Conservation (phyloP, 2,329 filamentous ascomycete species). For the Arthrobotrys musiformis region DNA sequence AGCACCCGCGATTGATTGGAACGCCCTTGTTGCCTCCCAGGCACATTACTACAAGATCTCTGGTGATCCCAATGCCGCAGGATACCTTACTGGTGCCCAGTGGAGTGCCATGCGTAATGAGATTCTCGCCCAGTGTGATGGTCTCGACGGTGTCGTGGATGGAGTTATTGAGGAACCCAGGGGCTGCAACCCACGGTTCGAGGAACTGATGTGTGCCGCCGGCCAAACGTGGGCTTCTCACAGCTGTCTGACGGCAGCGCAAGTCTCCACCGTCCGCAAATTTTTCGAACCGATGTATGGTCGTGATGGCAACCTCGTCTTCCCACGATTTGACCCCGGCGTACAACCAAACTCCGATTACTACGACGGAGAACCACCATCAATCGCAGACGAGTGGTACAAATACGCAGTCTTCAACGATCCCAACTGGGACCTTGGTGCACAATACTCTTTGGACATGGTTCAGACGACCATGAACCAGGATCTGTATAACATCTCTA, state of each 20-base stretch:
- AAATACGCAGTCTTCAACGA: constrained; percentile 65
- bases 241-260: constrained; percentile 60
- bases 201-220: constrained; percentile 60
- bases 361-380: neutral
- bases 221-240: constrained; percentile 16
- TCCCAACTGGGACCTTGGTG: constrained; percentile 61
- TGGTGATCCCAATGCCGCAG: constrained; percentile 58
- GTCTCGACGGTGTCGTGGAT: constrained; percentile 66
- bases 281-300: constrained; percentile 61
- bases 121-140: constrained; percentile 66
- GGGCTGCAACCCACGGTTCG: constrained; percentile 61
- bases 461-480: constrained; percentile 61
- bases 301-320: constrained; percentile 61
- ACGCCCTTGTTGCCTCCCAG: constrained; percentile 61
- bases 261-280: constrained; percentile 60
- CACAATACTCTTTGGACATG: constrained; percentile 62
- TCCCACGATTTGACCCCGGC: constrained; percentile 28
- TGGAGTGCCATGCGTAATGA: constrained; percentile 61
- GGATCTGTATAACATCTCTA: constrained; percentile 62
- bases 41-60: constrained; percentile 49
- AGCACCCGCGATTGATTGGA: constrained; percentile 64
- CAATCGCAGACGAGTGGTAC: constrained; percentile 62
- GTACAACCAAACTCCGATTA: neutral
- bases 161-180: constrained; percentile 64
- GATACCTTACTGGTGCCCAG: constrained; percentile 59